Evolutionary conservation across 2,329 filamentous ascomycete species (phyloP), one percentile per base, ranked within the genome.

Genomic region (Botrytis sinoallii): DNA sequence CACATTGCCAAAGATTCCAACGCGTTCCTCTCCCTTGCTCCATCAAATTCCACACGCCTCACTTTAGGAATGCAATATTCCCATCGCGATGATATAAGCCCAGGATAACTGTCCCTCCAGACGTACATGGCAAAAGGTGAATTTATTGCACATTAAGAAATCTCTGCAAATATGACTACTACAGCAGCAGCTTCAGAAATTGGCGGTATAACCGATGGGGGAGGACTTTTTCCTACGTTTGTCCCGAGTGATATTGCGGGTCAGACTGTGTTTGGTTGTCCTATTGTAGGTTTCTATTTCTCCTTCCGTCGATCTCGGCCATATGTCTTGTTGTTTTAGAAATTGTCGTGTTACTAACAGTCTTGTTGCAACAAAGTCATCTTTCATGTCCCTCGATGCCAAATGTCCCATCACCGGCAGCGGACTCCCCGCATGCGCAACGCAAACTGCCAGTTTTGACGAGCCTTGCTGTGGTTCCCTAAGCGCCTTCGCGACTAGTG

Each of bases 321-420:
- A 29, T n/a, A 7, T 0, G 6, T 3, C 29, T 29, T 16, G 10
- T 38, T 22, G 9, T 44, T 25, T n/a, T 12, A 18, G 10, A 7
- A 14, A 9, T 1, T 2, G 4, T 55, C 9, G 14, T 4, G 22
- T 8, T 32, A 32, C 25, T 64, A 29, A 52, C 5, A 29, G 14
- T 55, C n/a, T 16, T 2, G 9, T 25, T 2, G 10, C 20, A 44
- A 29, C 14, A n/a, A 55, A 72, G 71, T 72, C 71, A 55, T 64
- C 71, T 12, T 72, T 72, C 63, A 46, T 72, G 46, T 61, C 71
- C 10, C 71, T 72, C 38, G 64, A 72, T 32, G 40, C 71, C 29
- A 32, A 44, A 35, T 72, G 71, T 60, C 71, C 71, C 7, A 67
- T 68, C 22, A 72, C 63, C 6, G 71, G 71, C 3, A 61, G 48